Conservation (phyloP, 2,329 filamentous ascomycete species). For the Colletotrichum gloeosporioides region DNA sequence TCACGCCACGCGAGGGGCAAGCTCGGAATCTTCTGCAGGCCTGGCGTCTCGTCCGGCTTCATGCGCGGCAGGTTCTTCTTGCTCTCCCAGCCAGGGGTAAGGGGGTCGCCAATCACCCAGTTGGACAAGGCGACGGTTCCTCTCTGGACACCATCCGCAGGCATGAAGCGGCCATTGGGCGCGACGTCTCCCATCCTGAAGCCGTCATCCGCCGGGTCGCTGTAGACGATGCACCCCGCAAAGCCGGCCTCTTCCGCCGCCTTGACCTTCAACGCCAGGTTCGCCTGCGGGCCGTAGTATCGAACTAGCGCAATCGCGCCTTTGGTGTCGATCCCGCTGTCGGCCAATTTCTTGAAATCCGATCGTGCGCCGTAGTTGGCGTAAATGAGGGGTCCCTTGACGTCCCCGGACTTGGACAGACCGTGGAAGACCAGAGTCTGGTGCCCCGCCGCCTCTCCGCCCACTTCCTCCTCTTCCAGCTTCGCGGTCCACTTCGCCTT, state of each 20-base stretch:
- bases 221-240: constrained; percentile 89
- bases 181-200: constrained; percentile 75
- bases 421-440: constrained; percentile 87
- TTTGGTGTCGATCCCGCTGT: constrained; percentile 74
- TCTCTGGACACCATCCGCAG: constrained; percentile 81
- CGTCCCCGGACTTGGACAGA: constrained; percentile 85
- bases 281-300: constrained; percentile 76
- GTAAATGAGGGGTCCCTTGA: constrained; percentile 86
- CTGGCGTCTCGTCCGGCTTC: constrained; percentile 71
- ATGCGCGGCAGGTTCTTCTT: constrained; percentile 70
- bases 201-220: constrained; percentile 85
- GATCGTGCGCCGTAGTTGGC: constrained; percentile 88
- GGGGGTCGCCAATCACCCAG: constrained; percentile 87
- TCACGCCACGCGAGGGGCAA: constrained; percentile 90
- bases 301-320: constrained; percentile 86
- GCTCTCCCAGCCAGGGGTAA: constrained; percentile 87
- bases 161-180: constrained; percentile 81
- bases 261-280: constrained; percentile 84
- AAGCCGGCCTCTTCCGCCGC: constrained; percentile 88
- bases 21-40: constrained; percentile 84
- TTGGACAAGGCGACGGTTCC: constrained; percentile 81
- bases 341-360: constrained; percentile 77
- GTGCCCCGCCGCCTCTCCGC: constrained; percentile 66
- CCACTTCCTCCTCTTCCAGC: constrained; percentile 80
- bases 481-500: constrained; percentile 76